phyloP scores from a whole-genome alignment of 2,329 filamentous ascomycete species.

The Ophiostoma ulmi region DNA sequence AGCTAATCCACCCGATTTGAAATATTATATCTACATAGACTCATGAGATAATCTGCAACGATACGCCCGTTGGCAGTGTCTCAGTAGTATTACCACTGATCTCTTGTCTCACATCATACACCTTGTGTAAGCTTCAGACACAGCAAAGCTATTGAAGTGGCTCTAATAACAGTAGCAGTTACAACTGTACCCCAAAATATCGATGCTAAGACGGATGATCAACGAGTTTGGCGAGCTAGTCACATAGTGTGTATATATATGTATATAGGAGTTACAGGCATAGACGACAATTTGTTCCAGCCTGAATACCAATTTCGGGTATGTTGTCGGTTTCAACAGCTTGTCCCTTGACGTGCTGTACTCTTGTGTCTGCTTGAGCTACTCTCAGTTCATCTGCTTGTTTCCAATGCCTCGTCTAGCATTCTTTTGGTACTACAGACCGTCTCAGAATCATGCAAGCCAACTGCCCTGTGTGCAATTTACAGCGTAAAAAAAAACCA shows the following conservation, averaged over 20 bases:
- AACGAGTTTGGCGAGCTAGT: neutral
- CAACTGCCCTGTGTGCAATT: neutral
- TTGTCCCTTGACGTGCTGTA: neutral
- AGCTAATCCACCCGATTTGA: too few species aligned
- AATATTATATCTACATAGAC: too few species aligned
- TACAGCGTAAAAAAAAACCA: neutral
- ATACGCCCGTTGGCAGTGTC: neutral
- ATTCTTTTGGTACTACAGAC: neutral
- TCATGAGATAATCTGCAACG: neutral
- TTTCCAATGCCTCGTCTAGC: neutral
- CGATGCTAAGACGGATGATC: neutral
- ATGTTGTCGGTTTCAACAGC: neutral
- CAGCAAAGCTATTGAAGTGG: neutral
- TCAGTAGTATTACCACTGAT: neutral
- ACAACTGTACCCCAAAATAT: neutral
- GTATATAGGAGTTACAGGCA: neutral
- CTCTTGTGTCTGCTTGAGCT: neutral
- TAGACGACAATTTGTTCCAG: neutral
- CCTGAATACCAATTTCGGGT: neutral
- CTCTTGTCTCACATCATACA: neutral
- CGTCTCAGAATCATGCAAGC: neutral
- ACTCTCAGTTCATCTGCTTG: neutral
- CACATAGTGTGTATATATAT: neutral
- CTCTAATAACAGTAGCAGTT: neutral
- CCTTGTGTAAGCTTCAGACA: neutral